A percentile compares a stretch with the other conserved stretches of the same genome.
Evolutionary conservation across 1,139 yeast species (phyloP).

Genomic region (Yamadazyma dushanensis): DNA sequence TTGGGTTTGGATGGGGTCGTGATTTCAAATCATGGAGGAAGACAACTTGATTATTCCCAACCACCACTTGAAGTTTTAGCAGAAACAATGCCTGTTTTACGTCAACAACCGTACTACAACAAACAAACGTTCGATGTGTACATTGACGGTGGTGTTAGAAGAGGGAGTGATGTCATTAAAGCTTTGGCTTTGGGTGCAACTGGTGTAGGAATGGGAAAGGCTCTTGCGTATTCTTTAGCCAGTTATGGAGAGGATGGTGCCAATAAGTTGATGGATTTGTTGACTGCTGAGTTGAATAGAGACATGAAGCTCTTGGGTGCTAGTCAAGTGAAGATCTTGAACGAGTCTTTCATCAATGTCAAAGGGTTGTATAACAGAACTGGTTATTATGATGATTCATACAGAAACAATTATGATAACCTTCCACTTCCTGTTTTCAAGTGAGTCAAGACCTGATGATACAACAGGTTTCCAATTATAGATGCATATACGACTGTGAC

Average conservation of each 20-base stretch:
- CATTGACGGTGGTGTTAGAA: slow-evolving; percentile 52
- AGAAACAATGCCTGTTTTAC: slow-evolving; percentile 39
- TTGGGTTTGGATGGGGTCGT: slow-evolving; percentile 47
- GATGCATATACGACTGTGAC: too few species aligned
- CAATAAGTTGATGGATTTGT: slow-evolving; percentile 36
- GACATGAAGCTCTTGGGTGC: slow-evolving; percentile 49
- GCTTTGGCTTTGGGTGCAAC: slow-evolving; percentile 54
- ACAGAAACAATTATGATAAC: slow-evolving; percentile 4
- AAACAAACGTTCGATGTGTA: slow-evolving; percentile 38
- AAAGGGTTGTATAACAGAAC: slow-evolving; percentile 6
- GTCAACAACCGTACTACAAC: slow-evolving; percentile 28
- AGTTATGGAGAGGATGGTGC: slow-evolving; percentile 53
- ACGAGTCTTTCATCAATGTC: slow-evolving; percentile 11
- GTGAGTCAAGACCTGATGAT: too few species aligned
- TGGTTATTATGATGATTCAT: slow-evolving; percentile 5
- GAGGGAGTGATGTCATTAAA: slow-evolving; percentile 52
- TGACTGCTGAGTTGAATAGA: slow-evolving; percentile 44
- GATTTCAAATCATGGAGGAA: slow-evolving; percentile 55
- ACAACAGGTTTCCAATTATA: too few species aligned
- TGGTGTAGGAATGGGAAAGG: slow-evolving; percentile 54
- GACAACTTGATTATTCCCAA: slow-evolving; percentile 49
- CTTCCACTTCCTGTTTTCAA: slow-evolving; percentile 4
- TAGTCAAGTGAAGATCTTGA: slow-evolving; percentile 32
- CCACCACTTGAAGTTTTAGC: slow-evolving; percentile 50
- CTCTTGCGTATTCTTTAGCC: slow-evolving; percentile 46